phyloP scores from a whole-genome alignment of 495 filamentous ascomycete species.

The Aspergillus egyptiacus region DNA sequence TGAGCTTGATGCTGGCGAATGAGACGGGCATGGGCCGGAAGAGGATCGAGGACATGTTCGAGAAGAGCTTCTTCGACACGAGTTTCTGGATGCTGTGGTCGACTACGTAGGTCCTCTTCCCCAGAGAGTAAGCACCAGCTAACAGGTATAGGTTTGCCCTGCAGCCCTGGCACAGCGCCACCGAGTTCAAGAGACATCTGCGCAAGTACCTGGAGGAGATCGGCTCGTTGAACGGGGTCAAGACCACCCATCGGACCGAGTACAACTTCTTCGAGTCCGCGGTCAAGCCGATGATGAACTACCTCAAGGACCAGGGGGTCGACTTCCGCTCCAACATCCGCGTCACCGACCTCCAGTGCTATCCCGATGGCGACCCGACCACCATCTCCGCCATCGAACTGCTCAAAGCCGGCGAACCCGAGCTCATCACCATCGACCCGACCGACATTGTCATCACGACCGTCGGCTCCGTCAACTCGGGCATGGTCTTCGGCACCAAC shows the following conservation, averaged over 20 bases:
- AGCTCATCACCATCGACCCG: slow-evolving; percentile 13
- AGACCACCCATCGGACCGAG: slow-evolving; percentile 20
- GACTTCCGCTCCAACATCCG: slow-evolving; percentile 31
- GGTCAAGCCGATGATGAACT: slow-evolving; percentile 30
- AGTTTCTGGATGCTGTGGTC: slow-evolving; percentile 38
- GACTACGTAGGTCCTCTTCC: slow-evolving; percentile 20
- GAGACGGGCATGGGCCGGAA: slow-evolving; percentile 22
- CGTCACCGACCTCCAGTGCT: slow-evolving; percentile 12
- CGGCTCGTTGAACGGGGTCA: slow-evolving; percentile 21
- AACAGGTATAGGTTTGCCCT: slow-evolving; percentile 23
- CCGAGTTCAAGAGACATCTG: slow-evolving; percentile 25
- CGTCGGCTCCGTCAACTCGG: slow-evolving; percentile 21
- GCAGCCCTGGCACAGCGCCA: slow-evolving; percentile 34
- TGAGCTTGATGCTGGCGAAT: slow-evolving; percentile 23
- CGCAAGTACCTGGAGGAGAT: slow-evolving; percentile 20
- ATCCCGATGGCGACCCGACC: slow-evolving; percentile 10
- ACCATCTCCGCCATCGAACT: slow-evolving; percentile 17
- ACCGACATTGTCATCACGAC: slow-evolving; percentile 23
- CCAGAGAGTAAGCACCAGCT: not conserved
- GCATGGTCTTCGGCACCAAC: slow-evolving; percentile 19
- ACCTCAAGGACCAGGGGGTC: slow-evolving; percentile 33
- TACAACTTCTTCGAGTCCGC: slow-evolving; percentile 34
- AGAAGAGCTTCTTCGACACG: slow-evolving; percentile 29
- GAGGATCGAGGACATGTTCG: slow-evolving; percentile 31
- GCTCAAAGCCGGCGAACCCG: not conserved